phyloP scores from a whole-genome alignment of 1,284 basidiomycete genomes.

The Heterobasidion occidentale region DNA sequence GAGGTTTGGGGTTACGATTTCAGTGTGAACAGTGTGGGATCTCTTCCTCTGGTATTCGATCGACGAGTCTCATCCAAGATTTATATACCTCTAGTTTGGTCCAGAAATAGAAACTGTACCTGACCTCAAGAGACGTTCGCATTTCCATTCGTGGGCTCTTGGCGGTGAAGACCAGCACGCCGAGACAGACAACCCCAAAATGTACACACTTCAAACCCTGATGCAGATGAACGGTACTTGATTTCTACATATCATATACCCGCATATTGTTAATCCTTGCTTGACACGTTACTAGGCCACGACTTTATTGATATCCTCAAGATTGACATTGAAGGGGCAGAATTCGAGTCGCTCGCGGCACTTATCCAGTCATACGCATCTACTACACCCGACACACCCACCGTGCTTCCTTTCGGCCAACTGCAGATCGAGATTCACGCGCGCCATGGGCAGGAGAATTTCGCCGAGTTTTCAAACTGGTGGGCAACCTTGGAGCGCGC shows the following conservation, averaged over 20 bases:
- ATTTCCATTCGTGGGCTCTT: constrained; percentile 38
- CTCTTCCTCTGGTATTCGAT: background rate
- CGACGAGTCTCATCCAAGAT: background rate
- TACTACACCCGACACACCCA: background rate
- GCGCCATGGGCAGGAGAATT: constrained; percentile 17
- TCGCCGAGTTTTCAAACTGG: constrained; percentile 33
- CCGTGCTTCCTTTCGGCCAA: constrained; percentile 34
- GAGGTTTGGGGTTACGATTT: constrained; percentile 47
- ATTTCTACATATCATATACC: too few species aligned
- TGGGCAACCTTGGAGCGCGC: constrained; percentile 43
- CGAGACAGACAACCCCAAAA: constrained; percentile 27
- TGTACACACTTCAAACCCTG: constrained; percentile 36
- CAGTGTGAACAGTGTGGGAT: constrained; percentile 23
- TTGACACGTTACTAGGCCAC: constrained; percentile 16
- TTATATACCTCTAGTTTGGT: background rate
- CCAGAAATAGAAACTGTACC: background rate
- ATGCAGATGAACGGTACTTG: constrained; percentile 35
- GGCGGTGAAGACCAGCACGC: constrained; percentile 27
- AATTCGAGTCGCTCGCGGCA: constrained; percentile 29
- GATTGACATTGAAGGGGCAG: constrained; percentile 36
- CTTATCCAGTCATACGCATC: constrained; percentile 18
- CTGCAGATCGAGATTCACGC: constrained; percentile 37
- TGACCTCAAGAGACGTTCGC: constrained; percentile 19
- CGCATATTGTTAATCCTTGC: background rate
- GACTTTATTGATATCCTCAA: constrained; percentile 36